Evolutionary conservation across 768 basidiomycete species (phyloP), one percentile per base, ranked within the genome.

Genomic region (Clathrus columnatus): DNA sequence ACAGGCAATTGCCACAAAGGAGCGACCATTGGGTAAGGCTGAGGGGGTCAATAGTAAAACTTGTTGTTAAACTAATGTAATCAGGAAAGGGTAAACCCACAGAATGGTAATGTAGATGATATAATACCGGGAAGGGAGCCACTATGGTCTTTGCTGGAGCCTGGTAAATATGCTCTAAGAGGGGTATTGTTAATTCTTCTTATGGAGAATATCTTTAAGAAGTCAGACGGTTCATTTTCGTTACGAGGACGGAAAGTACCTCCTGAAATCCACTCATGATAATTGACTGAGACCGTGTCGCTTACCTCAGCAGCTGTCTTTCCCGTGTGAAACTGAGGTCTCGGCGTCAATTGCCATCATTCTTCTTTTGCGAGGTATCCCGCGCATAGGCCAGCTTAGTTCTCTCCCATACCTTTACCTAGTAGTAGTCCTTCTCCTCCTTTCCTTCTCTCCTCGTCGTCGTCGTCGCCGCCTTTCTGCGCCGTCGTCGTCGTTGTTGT

Each of bases 331-430:
- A 36, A 36, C 36, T 36, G 36, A n/a, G n/a, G 36, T 36, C 36
- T 11, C 36, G 36, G 36, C 36, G 36, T n/a, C n/a, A 5, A 36
- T 36, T 36, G 4, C 36, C 36, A 36, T 36, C 36, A 36, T 36
- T 36, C 36, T 36, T 36, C 36, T 47, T 48, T 55, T 55, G 54
- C 54, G 54, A 55, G 45, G 27, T 29, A 44, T 55, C 54, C 46
- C 45, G 54, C 44, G 54, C 54, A 55, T 47, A 47, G 54, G 54
- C 43, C 18, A 44, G 44, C 54, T 55, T 23, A 43, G 11, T 29
- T 30, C 46, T 29, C 28, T 47, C 24, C 53, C 45, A 44, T 47
- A 23, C 36, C 36, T 36, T 36, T 36, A 36, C 36, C 36, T 36
- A 36, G 36, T 36, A 36, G 36, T 36, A 36, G 36, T 36, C 36